phyloP scores from a whole-genome alignment of 2,329 filamentous ascomycete species.

The Xylariaceae sp. region DNA sequence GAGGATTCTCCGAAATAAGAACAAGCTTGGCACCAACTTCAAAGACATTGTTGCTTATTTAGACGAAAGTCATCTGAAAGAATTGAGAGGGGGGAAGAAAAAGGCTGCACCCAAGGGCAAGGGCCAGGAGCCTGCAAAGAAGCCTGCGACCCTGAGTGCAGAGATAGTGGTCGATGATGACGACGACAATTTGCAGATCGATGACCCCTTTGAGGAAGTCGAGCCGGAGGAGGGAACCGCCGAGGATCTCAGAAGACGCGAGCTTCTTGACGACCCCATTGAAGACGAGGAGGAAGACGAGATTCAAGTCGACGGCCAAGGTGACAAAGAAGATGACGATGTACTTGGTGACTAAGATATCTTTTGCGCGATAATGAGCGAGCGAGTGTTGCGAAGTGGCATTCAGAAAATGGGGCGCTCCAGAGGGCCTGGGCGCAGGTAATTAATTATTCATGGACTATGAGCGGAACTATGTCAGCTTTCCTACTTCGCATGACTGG shows the following conservation, averaged over 20 bases:
- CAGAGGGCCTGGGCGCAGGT: too few species aligned
- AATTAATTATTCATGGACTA: too few species aligned
- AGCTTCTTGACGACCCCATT: constrained; percentile 48
- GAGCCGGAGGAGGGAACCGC: constrained; percentile 56
- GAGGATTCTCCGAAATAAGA: constrained; percentile 73
- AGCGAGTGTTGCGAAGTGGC: too few species aligned
- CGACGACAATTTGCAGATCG: constrained; percentile 30
- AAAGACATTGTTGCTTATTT: constrained; percentile 78
- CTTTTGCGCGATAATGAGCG: too few species aligned
- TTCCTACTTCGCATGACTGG: too few species aligned
- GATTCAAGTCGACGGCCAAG: constrained; percentile 21
- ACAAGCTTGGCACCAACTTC: constrained; percentile 78
- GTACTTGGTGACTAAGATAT: constrained; percentile 42
- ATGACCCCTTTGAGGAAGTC: constrained; percentile 42
- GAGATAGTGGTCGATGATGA: constrained; percentile 42
- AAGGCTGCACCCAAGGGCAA: constrained; percentile 40
- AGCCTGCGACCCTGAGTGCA: constrained; percentile 42
- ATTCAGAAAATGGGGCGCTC: too few species aligned
- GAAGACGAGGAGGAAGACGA: constrained; percentile 41
- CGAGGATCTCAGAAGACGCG: constrained; percentile 54
- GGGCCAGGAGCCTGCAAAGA: constrained; percentile 40
- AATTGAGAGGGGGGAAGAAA: constrained; percentile 39
- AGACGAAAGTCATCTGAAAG: constrained; percentile 61
- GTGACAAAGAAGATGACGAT: constrained; percentile 32
- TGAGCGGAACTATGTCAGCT: too few species aligned